These are phyloP conservation scores for Trichoderma cornu-damae DNA, from an alignment of 2,329 filamentous ascomycete genomes.

Conservation along the genomic window DNA sequence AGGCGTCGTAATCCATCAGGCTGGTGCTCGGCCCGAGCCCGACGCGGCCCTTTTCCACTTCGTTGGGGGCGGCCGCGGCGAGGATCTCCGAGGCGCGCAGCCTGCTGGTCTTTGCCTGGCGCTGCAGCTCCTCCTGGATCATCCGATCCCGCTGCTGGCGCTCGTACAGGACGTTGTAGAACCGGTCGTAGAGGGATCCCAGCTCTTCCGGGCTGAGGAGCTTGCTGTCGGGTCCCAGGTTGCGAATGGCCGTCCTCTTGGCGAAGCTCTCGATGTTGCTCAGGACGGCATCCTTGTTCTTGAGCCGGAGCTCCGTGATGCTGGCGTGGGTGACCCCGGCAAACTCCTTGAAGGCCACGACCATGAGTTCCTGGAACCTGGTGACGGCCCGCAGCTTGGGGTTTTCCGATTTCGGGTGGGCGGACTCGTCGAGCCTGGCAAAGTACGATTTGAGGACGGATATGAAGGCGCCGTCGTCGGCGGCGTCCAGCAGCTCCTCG, in stretches of 20 bases:
- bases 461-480: conserved; percentile 94
- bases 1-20: conserved; percentile 95
- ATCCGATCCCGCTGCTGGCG: conserved; percentile 76
- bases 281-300: conserved; percentile 90
- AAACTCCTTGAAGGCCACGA: conserved; percentile 98
- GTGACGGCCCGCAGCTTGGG: conserved; percentile 91
- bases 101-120: conserved; percentile 56
- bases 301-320: conserved; percentile 80
- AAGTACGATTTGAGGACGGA: conserved; percentile 95
- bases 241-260: conserved; percentile 92
- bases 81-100: conserved; percentile 37
- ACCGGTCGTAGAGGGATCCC: conserved; percentile 85
- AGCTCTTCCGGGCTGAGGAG: conserved; percentile 79
- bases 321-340: conserved; percentile 90
- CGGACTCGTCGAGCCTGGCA: conserved; percentile 85
- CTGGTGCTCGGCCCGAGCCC: conserved; percentile 84
- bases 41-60: conserved; percentile 77
- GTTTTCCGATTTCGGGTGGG: conserved; percentile 92
- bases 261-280: conserved; percentile 97
- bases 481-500: conserved; percentile 86
- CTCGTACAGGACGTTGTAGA: conserved; percentile 89
- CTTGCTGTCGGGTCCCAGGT: conserved; percentile 94
- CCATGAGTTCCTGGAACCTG: conserved; percentile 96
- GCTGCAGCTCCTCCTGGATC: conserved; percentile 69
- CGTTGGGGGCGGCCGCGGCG: conserved; percentile 37